Conservation (phyloP, 106 monocot species). For the Acanthochlamys bracteata region DNA sequence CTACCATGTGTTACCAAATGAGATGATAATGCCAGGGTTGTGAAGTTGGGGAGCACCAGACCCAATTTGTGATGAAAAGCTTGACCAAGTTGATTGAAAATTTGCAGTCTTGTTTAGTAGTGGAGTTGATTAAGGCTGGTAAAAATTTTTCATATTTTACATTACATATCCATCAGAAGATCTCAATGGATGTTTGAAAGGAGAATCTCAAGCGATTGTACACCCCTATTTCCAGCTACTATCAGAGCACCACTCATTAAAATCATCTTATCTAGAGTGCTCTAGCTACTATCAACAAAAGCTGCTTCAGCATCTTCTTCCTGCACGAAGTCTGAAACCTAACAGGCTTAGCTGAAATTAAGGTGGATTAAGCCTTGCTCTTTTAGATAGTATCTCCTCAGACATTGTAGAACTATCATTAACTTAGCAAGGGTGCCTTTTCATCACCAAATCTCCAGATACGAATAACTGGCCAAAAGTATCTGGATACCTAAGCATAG, state of each 20-base stretch:
- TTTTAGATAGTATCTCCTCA: conserved; percentile 49
- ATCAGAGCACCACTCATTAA: too few species aligned
- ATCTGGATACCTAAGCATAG: too few species aligned
- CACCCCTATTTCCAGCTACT: too few species aligned
- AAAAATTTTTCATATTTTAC: neutral
- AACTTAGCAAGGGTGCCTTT: conserved; percentile 15
- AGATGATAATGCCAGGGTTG: neutral
- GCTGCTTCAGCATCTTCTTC: conserved; percentile 27
- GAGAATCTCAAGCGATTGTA: too few species aligned
- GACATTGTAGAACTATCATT: conserved; percentile 19
- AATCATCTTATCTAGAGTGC: conserved; percentile 87
- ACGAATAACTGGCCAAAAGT: conserved; percentile 11
- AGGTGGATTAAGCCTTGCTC: conserved; percentile 21
- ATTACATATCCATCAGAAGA: too few species aligned
- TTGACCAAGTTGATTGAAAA: neutral
- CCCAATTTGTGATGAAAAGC: neutral
- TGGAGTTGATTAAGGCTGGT: neutral
- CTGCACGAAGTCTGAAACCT: conserved; percentile 6
- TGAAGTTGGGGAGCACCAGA: neutral
- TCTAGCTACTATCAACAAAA: conserved; percentile 31
- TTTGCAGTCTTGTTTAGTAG: neutral
- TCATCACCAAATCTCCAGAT: conserved; percentile 23
- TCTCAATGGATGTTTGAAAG: conserved; percentile 29
- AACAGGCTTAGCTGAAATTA: conserved; percentile 19
- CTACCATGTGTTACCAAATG: neutral